These are phyloP conservation scores for Aspergillus leporis DNA, from an alignment of 495 filamentous ascomycete genomes.

Conservation along the genomic window DNA sequence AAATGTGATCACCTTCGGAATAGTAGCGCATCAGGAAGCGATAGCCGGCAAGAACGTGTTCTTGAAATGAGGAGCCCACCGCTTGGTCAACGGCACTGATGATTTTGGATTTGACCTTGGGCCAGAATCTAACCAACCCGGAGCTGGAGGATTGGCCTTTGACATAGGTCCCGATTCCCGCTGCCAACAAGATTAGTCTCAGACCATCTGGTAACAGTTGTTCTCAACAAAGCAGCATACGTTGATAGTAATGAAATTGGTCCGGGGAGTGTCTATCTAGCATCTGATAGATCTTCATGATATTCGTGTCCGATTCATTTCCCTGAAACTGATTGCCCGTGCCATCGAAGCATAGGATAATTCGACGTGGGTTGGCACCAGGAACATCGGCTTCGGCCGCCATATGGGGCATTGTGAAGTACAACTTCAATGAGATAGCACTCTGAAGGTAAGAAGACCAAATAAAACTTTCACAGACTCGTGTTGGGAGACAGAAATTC, in stretches of 20 bases:
- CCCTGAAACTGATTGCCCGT: conserved; percentile 19
- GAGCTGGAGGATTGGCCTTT: conserved; percentile 12
- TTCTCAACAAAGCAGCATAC: conserved; percentile 2
- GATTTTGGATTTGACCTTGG: conserved; percentile 7
- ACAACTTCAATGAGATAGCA: neutral
- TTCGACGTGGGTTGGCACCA: conserved; percentile 11
- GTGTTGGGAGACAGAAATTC: neutral
- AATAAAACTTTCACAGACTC: neutral
- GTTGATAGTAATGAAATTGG: conserved; percentile 20
- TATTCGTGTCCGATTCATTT: conserved; percentile 18
- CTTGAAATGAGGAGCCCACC: conserved; percentile 69
- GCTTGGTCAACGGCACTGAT: conserved; percentile 36
- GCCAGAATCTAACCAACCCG: conserved; percentile 3
- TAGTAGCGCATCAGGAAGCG: conserved; percentile 91
- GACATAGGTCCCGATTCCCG: conserved; percentile 20
- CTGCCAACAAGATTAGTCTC: conserved; percentile 4
- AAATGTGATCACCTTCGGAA: conserved; percentile 67
- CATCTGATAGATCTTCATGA: conserved; percentile 21
- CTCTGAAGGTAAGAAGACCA: neutral
- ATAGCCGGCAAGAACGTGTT: conserved; percentile 81
- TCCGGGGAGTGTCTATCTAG: conserved; percentile 10
- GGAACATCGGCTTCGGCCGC: neutral
- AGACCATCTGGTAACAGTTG: neutral
- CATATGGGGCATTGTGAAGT: neutral
- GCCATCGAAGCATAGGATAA: conserved; percentile 23